phyloP scores from a whole-genome alignment of 768 basidiomycete species.

The Amanita inopinata region DNA sequence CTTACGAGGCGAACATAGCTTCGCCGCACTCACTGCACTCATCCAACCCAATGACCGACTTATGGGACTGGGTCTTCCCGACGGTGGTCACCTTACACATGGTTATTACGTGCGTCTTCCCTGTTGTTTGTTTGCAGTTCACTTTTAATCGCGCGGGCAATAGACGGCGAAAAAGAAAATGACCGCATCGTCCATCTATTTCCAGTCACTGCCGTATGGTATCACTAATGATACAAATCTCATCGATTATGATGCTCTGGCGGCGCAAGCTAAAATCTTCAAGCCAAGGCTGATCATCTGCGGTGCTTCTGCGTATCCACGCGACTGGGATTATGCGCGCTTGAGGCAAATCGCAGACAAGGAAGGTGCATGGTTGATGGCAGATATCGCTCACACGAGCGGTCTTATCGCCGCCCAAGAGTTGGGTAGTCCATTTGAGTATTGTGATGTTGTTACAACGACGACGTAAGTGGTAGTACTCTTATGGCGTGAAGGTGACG shows the following conservation, averaged over 20 bases:
- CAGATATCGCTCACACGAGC: conserved; percentile 95
- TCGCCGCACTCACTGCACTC: conserved; percentile 92
- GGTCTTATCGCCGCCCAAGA: conserved; percentile 91
- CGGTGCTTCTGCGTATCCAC: conserved; percentile 96
- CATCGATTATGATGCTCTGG: conserved; percentile 79
- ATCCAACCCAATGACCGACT: conserved; percentile 96
- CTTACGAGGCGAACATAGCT: conserved; percentile 40
- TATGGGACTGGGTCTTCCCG: conserved; percentile 97
- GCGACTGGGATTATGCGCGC: conserved; percentile 91
- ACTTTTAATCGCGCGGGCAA: conserved; percentile 9
- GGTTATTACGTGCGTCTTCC: conserved; percentile 76
- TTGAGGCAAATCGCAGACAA: conserved; percentile 75
- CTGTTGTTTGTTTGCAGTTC: conserved; percentile 5
- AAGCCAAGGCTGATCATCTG: conserved; percentile 94
- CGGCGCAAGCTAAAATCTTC: conserved; percentile 85
- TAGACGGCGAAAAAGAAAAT: conserved; percentile 99
- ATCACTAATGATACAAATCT: conserved; percentile 77
- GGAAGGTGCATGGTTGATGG: conserved; percentile 90
- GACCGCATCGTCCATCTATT: conserved; percentile 99
- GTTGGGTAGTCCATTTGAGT: conserved; percentile 85
- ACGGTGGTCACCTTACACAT: conserved; percentile 95
- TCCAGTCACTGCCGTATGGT: conserved; percentile 94
- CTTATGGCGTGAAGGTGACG: neutral
- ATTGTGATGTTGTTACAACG: conserved; percentile 96
- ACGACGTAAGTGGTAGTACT: conserved; percentile 64